Conservation (phyloP, 2,329 filamentous ascomycete genomes). For the Trichoderma lentiforme region DNA sequence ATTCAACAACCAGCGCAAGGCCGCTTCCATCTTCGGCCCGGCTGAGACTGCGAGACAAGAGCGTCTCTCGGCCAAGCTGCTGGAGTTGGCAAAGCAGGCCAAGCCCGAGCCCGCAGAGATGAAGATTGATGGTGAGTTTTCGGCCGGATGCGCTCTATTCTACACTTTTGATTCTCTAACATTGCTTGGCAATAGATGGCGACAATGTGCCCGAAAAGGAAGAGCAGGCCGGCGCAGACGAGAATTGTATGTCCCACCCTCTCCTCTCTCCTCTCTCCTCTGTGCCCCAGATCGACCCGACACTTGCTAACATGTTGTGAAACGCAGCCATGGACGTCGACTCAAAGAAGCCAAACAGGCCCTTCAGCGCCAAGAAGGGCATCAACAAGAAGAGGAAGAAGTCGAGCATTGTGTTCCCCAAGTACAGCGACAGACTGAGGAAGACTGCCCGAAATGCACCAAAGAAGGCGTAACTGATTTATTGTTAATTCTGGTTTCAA, state of each 20-base stretch:
- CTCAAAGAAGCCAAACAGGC: conserved; percentile 38
- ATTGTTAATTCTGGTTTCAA: not conserved
- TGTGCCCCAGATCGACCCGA: not conserved
- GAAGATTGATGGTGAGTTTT: conserved; percentile 43
- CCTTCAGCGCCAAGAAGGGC: conserved; percentile 46
- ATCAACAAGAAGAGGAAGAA: conserved; percentile 58
- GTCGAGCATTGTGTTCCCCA: conserved; percentile 58
- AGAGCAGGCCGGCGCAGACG: conserved; percentile 30
- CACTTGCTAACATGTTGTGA: not conserved
- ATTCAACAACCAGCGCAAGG: conserved; percentile 77
- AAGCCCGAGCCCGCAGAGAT: conserved; percentile 58
- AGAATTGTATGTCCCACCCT: conserved; percentile 25
- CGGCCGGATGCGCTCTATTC: not conserved
- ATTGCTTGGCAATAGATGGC: conserved; percentile 21
- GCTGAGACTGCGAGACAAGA: conserved; percentile 74
- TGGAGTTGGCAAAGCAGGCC: conserved; percentile 74
- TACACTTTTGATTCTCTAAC: not conserved
- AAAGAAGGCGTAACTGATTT: conserved; percentile 14
- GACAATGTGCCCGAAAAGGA: conserved; percentile 29
- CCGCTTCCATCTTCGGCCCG: conserved; percentile 79
- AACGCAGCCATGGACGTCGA: conserved; percentile 58
- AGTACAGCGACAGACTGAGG: conserved; percentile 52
- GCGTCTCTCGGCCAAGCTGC: conserved; percentile 79
- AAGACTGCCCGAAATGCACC: conserved; percentile 35
- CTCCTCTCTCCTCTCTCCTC: not conserved